Conservation (phyloP, 768 basidiomycete species). For the Guyanaporus albipodus region DNA sequence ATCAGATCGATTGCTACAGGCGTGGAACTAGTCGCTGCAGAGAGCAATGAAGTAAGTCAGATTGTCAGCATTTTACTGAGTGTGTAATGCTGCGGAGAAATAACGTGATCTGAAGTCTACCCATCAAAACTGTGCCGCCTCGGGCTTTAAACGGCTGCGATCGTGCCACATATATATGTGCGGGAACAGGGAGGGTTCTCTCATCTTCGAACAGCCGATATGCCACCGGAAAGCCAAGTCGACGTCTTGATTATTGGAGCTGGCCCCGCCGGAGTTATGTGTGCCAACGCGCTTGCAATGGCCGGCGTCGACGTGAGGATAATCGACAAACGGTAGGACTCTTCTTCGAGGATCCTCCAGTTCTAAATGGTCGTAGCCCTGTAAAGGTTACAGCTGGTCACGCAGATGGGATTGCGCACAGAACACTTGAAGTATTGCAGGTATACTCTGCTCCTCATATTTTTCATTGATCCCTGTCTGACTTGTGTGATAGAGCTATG, state of each 20-base stretch:
- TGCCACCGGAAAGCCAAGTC: slow-evolving; percentile 29
- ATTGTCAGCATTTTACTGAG: too few species aligned
- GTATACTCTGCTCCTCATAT: background rate
- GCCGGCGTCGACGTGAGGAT: slow-evolving; percentile 44
- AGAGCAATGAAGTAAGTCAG: too few species aligned
- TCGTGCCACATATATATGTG: too few species aligned
- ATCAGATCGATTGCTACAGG: too few species aligned
- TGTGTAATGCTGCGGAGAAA: too few species aligned
- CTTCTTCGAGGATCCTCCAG: background rate
- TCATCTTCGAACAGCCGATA: too few species aligned
- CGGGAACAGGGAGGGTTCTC: too few species aligned
- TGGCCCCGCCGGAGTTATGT: slow-evolving; percentile 62
- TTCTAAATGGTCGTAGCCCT: slow-evolving; percentile 30
- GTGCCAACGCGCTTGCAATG: slow-evolving; percentile 49
- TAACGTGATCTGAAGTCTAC: too few species aligned
- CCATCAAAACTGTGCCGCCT: too few species aligned
- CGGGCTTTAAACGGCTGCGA: too few species aligned
- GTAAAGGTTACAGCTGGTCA: slow-evolving; percentile 42
- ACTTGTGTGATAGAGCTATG: background rate
- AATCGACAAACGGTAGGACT: slow-evolving; percentile 42
- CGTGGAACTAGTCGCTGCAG: too few species aligned
- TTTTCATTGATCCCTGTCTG: background rate
- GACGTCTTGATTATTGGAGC: slow-evolving; percentile 50
- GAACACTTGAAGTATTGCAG: background rate
- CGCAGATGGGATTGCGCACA: slow-evolving; percentile 41